These are phyloP conservation scores for Ceratocystiopsis brevicomis DNA, from an alignment of 2,329 filamentous ascomycete genomes.

Conservation along the genomic window DNA sequence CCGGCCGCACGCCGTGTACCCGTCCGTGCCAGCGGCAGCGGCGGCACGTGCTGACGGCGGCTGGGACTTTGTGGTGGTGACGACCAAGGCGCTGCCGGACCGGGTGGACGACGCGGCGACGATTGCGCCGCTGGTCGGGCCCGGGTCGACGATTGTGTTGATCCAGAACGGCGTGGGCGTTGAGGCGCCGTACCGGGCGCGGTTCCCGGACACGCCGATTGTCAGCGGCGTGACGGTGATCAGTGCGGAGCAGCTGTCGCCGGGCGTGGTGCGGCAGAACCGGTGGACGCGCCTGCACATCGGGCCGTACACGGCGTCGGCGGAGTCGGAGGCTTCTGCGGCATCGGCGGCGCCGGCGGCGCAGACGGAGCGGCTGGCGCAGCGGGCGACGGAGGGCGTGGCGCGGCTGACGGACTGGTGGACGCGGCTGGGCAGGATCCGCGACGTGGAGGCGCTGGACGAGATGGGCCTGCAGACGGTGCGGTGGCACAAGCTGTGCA, in stretches of 20 bases:
- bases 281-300: slow-evolving; percentile 56
- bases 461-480: slow-evolving; percentile 50
- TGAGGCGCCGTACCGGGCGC: slow-evolving; percentile 42
- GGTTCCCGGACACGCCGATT: slow-evolving; percentile 42
- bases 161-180: slow-evolving; percentile 57
- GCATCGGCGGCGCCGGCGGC: not conserved
- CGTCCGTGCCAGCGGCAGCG: slow-evolving; percentile 22
- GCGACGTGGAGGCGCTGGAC: slow-evolving; percentile 39
- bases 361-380: not conserved
- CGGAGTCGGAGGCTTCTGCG: slow-evolving; percentile 2
- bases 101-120: slow-evolving; percentile 39
- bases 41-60: slow-evolving; percentile 4
- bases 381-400: slow-evolving; percentile 19
- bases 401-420: slow-evolving; percentile 34
- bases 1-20: slow-evolving; percentile 40
- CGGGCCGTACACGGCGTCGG: slow-evolving; percentile 39
- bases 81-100: slow-evolving; percentile 52
- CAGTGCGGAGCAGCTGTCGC: slow-evolving; percentile 44
- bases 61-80: slow-evolving; percentile 47
- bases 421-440: slow-evolving; percentile 36
- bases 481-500: slow-evolving; percentile 59
- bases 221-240: slow-evolving; percentile 52
- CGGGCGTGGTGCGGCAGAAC: slow-evolving; percentile 48
- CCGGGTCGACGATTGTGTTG: slow-evolving; percentile 38
- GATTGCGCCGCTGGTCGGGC: slow-evolving; percentile 38